These are phyloP conservation scores for Diplotaxis tenuifolia DNA, from an alignment of 345 rosid genomes.

Conservation along the genomic window DNA sequence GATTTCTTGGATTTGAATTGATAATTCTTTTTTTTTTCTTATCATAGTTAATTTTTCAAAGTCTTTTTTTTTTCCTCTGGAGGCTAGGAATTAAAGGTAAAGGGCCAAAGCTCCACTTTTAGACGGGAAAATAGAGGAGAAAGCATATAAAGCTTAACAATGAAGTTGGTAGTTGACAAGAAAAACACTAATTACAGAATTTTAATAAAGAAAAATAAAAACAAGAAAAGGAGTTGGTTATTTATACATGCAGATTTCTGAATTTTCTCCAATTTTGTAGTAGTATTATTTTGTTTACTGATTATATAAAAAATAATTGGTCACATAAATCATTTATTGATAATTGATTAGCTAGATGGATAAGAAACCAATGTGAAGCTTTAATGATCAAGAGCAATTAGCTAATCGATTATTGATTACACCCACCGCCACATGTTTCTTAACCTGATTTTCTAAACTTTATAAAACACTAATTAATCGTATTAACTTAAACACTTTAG, in stretches of 20 bases:
- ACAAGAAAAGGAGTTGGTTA: not conserved
- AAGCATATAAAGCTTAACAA: slow-evolving; percentile 20
- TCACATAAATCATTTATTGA: not conserved
- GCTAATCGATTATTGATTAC: not conserved
- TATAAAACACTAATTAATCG: not conserved
- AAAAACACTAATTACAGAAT: not conserved
- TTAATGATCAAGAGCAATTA: not conserved
- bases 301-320: not conserved
- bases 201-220: not conserved
- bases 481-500: not conserved
- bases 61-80: not conserved
- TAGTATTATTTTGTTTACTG: not conserved
- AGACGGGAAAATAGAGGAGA: not conserved
- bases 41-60: not conserved
- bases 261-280: not conserved
- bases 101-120: not conserved
- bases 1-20: too few relatives aligned
- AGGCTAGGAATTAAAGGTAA: slow-evolving; percentile 1
- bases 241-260: not conserved
- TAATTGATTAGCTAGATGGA: not conserved
- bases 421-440: slow-evolving; percentile 1
- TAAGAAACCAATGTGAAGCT: not conserved
- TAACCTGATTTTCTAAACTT: not conserved
- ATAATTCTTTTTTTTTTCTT: not conserved
- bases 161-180: slow-evolving; percentile 20